These are phyloP conservation scores for Phycomyces blakesleeanus DNA, from an alignment of 192 early-diverging fungal genomes.

Conservation along the genomic window DNA sequence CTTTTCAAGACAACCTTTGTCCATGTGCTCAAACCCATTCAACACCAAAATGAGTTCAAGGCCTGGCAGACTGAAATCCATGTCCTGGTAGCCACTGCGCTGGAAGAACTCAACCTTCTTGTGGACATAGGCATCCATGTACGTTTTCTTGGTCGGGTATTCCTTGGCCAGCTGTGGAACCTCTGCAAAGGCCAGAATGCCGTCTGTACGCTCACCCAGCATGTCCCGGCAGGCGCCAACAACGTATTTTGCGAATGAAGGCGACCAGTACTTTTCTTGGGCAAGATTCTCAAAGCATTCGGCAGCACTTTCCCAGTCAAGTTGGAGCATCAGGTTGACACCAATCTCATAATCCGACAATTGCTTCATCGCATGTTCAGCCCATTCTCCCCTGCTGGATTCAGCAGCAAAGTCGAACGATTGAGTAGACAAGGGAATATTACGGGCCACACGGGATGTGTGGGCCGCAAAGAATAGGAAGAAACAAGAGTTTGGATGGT, in stretches of 20 bases:
- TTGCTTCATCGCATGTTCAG: constrained; percentile 39
- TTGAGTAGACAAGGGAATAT: constrained; percentile 34
- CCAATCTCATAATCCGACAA: constrained; percentile 51
- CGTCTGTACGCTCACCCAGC: constrained; percentile 66
- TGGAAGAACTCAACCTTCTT: constrained; percentile 46
- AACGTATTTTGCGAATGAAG: constrained; percentile 50
- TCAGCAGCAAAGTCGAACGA: constrained; percentile 31
- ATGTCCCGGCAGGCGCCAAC: constrained; percentile 48
- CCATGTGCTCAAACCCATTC: constrained; percentile 51
- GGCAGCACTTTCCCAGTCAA: constrained; percentile 44
- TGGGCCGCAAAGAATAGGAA: constrained; percentile 52
- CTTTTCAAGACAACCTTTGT: constrained; percentile 21
- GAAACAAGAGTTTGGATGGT: constrained; percentile 49
- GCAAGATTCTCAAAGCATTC: constrained; percentile 40
- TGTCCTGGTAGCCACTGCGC: constrained; percentile 37
- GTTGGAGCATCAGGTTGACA: constrained; percentile 42
- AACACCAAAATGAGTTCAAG: constrained; percentile 48
- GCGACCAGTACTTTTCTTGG: constrained; percentile 52
- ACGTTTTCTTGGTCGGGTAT: constrained; percentile 31
- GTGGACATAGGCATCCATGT: constrained; percentile 49
- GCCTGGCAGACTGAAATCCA: constrained; percentile 44
- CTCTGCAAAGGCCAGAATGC: constrained; percentile 61
- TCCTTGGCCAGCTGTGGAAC: constrained; percentile 47
- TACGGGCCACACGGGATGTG: constrained; percentile 37
- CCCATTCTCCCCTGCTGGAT: constrained; percentile 37